These are phyloP conservation scores for Phytopythium sindhum DNA, from an alignment of 352 stramenopile species.

Conservation along the genomic window DNA sequence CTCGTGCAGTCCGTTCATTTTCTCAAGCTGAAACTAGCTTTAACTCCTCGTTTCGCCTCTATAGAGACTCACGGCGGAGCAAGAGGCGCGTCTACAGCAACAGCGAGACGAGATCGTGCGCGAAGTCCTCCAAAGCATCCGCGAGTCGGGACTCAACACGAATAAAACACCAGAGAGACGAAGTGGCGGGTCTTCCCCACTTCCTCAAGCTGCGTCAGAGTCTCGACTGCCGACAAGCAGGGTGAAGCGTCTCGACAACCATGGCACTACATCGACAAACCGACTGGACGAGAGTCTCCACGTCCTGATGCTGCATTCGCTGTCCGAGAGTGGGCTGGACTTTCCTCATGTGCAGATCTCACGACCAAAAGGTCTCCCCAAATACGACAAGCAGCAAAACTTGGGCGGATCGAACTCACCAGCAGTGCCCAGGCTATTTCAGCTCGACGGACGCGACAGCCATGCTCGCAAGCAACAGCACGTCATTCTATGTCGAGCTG, in stretches of 20 bases:
- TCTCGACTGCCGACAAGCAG: not conserved
- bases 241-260: not conserved
- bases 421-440: not conserved
- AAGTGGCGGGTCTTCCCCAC: not conserved
- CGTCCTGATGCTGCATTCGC: slow-evolving; percentile 49
- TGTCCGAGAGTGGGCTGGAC: slow-evolving; percentile 53
- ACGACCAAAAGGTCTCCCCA: not conserved
- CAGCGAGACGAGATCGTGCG: slow-evolving; percentile 59
- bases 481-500: slow-evolving; percentile 18
- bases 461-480: slow-evolving; percentile 11
- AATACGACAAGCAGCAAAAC: slow-evolving; percentile 1
- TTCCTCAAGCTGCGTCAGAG: not conserved
- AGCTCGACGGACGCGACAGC: not conserved
- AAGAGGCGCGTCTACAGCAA: slow-evolving; percentile 44
- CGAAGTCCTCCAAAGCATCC: slow-evolving; percentile 55
- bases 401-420: not conserved
- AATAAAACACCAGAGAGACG: not conserved
- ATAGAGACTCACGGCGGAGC: slow-evolving; percentile 18
- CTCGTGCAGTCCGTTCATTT: slow-evolving; percentile 15
- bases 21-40: not conserved
- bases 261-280: slow-evolving; percentile 10
- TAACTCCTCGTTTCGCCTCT: not conserved
- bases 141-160: slow-evolving; percentile 16
- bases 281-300: slow-evolving; percentile 52
- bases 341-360: slow-evolving; percentile 47